Percentiles rank a stretch among this genome's conserved stretches.
phyloP scores from a whole-genome alignment of 768 basidiomycete species.

The Xerocomellus chrysenteron region DNA sequence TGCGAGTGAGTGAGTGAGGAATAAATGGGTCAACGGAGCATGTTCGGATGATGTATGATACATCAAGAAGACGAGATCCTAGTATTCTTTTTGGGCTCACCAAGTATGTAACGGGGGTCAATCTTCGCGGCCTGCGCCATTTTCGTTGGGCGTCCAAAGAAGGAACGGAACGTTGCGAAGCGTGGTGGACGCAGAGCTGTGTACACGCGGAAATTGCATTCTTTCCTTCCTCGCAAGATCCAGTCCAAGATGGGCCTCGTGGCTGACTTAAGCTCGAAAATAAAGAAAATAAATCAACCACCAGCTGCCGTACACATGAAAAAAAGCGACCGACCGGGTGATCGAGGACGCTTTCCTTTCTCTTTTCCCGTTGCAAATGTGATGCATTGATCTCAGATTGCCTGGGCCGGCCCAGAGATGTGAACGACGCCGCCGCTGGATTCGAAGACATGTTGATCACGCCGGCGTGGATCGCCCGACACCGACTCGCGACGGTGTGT shows the following conservation, averaged over 20 bases:
- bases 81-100: slow-evolving; percentile 20
- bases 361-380: too few relatives aligned
- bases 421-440: not conserved
- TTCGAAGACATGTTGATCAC: not conserved
- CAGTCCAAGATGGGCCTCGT: slow-evolving; percentile 22
- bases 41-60: slow-evolving; percentile 28
- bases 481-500: not conserved
- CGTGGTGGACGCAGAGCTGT: slow-evolving; percentile 20
- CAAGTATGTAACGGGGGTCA: slow-evolving; percentile 20
- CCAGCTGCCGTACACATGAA: not conserved
- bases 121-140: slow-evolving; percentile 30
- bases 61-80: slow-evolving; percentile 27
- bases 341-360: too few relatives aligned
- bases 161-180: slow-evolving; percentile 16
- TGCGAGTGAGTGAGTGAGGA: slow-evolving; percentile 25
- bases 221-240: not conserved
- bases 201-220: slow-evolving; percentile 35
- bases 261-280: too few relatives aligned
- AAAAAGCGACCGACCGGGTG: not conserved
- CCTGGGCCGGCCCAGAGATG: not conserved
- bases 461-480: slow-evolving; percentile 6
- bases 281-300: too few relatives aligned
- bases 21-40: slow-evolving; percentile 33
- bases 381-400: not conserved
- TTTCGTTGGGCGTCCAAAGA: slow-evolving; percentile 12